Base-by-base conservation (phyloP, 768 basidiomycete genomes). In the Peribolospora baueri region DNA sequence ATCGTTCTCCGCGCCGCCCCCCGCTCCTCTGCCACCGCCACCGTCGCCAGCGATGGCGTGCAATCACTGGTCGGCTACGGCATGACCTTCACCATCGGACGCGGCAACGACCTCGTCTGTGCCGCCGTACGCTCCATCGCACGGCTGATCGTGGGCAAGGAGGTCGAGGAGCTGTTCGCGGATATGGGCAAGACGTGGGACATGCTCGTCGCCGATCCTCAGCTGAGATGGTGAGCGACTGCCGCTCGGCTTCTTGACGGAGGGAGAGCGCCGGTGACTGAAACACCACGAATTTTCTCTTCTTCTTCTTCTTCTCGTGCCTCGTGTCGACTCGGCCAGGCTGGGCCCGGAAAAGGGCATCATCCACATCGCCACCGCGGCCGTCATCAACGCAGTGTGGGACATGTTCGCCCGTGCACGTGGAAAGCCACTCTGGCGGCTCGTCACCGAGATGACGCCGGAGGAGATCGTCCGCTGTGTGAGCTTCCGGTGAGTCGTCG, bases 261-360 rank as follows among this genome's bases (percentile, higher is more conserved):
- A 40, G 7, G 9, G 47, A 42, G 41, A 52, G 40, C 1, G 58
- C 14, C 11, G 45, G 13, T 52, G 11, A 36, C 7, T 46, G 41
- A 46, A 8, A 3, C 38, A 14, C 40, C 37, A 36, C 7, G 7
- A 25, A 2, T 42, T 7, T 48, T 42, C 14, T 41, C 42, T 54
- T 9, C 14, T 41, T 37, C 3, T 11, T 3, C 46, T 52, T 52
- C 25, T 25, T 25, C 25, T 25, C 25, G 25, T 25, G 25, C 25
- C 25, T 25, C 25, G 25, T 25, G 25, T 25, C 25, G 25, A 25
- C 25, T 25, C 25, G 25, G 25, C 25, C 25, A 82, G 82, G 81
- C 80, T 88, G 62, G 87, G 86, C 5, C 87, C 88, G 0, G 88
- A 91, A 66, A 91, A 91, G 67, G 90, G 90, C 52, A 85, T 95